Evolutionary conservation across 1,284 basidiomycete genomes (phyloP), one percentile per base, ranked within the genome.

Genomic region (Phlebopus sp.): DNA sequence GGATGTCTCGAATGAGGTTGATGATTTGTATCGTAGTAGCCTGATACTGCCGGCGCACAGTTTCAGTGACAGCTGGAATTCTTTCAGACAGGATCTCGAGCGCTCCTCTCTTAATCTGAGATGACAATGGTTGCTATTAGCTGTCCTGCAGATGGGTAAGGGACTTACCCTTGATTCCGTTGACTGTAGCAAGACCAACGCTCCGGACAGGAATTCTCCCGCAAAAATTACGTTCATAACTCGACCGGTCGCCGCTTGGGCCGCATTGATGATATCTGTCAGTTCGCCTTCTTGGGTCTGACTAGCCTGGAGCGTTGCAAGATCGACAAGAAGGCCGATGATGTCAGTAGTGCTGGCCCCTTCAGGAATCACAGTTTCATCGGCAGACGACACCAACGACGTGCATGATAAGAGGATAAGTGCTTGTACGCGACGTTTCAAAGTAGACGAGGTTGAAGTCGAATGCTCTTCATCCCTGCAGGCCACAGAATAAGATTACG

Each of bases 41-140:
- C 3, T 77, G 74, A 34, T 81, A 71, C 21, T 73, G 72, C 40
- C 69, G 67, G 18, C 92, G 80, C 27, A 79, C 69, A n/a, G 74
- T 72, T 11, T 77, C 69, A 5, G 82, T 72, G 47, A 95, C 74
- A 14, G 79, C 71, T 0, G 79, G 73, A 1, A 95, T 68, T 21
- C 90, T 80, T 34, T 82, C 77, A 6, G 76, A 71, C 18, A 95
- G 67, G 4, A 93, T 72, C 32, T 78, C 74, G 25, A 91, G 69
- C n/a, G 81, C 82, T 31, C 79, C 84, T 5, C 63, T 59, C 60
- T 84, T 78, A 18, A 84, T 69, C 86, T 90, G 46, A 17, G 47
- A n/a, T 49, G 15, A 18, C 30, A 19, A 43, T 41, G 5, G 2
- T 10, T 1, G 37, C 55, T 21, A 17, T 25, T 37, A 29, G 10